Base-by-base conservation (phyloP, 352 stramenopile species). In the Phytophthora aleatoria region DNA sequence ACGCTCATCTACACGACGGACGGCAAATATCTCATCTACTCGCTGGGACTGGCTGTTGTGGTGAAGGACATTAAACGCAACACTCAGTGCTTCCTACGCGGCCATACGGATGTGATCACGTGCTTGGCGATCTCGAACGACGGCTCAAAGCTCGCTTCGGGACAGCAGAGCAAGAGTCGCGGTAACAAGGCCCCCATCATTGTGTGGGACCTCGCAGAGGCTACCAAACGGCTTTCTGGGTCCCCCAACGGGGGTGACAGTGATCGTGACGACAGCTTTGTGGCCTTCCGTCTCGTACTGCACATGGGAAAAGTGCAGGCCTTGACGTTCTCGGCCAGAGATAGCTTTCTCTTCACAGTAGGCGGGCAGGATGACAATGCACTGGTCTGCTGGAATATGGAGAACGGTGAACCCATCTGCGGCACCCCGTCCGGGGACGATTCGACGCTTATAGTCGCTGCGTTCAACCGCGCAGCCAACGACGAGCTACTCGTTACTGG, bases 361-460 rank as follows among this genome's bases (percentile, higher is more conserved):
- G 96, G 96, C 27, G 96, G 96, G 15, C 92, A 98, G 61, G 96
- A 99, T 74, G 96, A 99, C 76, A 99, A 99, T 71, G 90, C 94
- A 35, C 81, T 99, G 38, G 96, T 99, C 26, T 96, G 98, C 59
- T 99, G 96, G 96, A 91, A 98, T 71, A 92, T 97, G 66, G 61
- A 74, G 35, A 94, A 69, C 1, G 94, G 94, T 30, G 80, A 92
- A 53, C 82, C 92, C 24, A 90, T 99, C 53, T 99, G 95, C 63
- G 97, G 95, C 47, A 97, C 85, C 12, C 92, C 90, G 31, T 96
- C 94, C n/a, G 91, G 91, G 12, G 91, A 91, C 60, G 95, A 99
- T 66, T 97, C 90, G 38, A 94, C 92, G 24, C 85, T 97, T 4
- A 85, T 91, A 12, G 67, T 98, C 20, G 63, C 76, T 13, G 96